Base-by-base conservation (phyloP, 148 eudicot genomes). In the Silene uniflora region DNA sequence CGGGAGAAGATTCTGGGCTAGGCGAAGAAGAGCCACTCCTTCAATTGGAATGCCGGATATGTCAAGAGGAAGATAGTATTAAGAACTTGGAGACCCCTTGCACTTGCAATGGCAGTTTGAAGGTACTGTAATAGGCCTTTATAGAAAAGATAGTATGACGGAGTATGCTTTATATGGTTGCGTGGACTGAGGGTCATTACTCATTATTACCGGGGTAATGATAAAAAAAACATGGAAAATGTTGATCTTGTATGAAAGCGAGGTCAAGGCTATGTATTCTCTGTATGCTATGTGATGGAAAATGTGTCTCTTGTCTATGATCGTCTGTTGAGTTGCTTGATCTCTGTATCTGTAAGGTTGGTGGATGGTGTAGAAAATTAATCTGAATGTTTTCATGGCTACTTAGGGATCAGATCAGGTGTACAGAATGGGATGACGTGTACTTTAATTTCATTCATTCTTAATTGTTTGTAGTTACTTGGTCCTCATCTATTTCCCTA, bases 91-190 rank as follows among this genome's bases (percentile, higher is more conserved):
- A 92, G 84, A 78, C 27, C 18, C 97, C 97, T 67, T 92, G 97
- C 75, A 82, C 87, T 78, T 92, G 97, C 80, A 88, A 84, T 82
- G 97, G 97, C 73, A 92, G 97, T 78, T 79, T 92, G 81, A 92
- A 92, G 95, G 97, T 87, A 69, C 7, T 10, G 42, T 21, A 27
- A 9, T 62, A 42, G 71, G 22, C 52, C 42, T 19, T 10, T 69
- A 46, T 46, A 23, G 59, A 49, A 4, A 67, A 18, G 21, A 14
- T 16, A 11, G 14, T 7, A n/a, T n/a, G n/a, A n/a, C n/a, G 69
- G 13, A 32, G 16, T 39, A 9, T 17, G n/a, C 52, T 7, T n/a
- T 67, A 7, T 18, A 9, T 10, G 22, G 56, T 52, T 52, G 14
- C 56, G 17, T 52, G 56, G 56, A 52, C 14, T 13, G 56, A 52